Evolutionary conservation across 805 yeast genomes (phyloP), one percentile per base, ranked within the genome.

Genomic region (Hanseniaspora lindneri): DNA sequence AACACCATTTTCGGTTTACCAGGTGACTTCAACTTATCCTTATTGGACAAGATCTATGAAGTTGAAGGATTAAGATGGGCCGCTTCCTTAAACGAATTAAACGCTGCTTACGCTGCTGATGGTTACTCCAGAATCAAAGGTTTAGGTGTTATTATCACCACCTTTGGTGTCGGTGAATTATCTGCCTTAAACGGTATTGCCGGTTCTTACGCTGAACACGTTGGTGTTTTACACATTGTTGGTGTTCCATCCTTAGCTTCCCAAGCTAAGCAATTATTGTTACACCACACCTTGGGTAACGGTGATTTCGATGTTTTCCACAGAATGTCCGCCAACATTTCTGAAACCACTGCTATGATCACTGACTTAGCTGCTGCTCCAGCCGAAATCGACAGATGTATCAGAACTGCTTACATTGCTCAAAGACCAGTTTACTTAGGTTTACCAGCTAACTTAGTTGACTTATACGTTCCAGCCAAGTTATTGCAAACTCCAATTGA

Each of bases 161-260:
- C 95, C 44, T 84, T 84, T 62, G 95, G 95, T 67, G 95, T 84
- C 50, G 95, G 95, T 64, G 95, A 83, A 66, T 72, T 83, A 60
- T 74, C 83, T 25, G 89, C 94, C 11, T 70, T 83, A 58, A 83
- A 83, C 65, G 94, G 92, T 58, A 74, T 85, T 61, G 94, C 88
- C 40, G 95, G 95, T 58, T 72, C 92, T 47, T 84, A 77, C 67
- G 88, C 94, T 54, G 94, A 85, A 66, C 94, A 84, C 66, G 88
- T 85, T 54, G 92, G 92, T 58, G 65, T 83, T 56, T 67, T 84
- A 55, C 94, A 84, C 67, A 75, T 84, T 57, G 94, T 84, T 39
- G 95, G 95, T 63, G 83, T 82, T 51, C 94, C 95, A 54, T 78
- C 89, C 49, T 70, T 77, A 58, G 69, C 80, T 28, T 75, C 94